phyloP scores from a whole-genome alignment of 1,284 basidiomycete genomes.

The Leccinum subrobustum region DNA sequence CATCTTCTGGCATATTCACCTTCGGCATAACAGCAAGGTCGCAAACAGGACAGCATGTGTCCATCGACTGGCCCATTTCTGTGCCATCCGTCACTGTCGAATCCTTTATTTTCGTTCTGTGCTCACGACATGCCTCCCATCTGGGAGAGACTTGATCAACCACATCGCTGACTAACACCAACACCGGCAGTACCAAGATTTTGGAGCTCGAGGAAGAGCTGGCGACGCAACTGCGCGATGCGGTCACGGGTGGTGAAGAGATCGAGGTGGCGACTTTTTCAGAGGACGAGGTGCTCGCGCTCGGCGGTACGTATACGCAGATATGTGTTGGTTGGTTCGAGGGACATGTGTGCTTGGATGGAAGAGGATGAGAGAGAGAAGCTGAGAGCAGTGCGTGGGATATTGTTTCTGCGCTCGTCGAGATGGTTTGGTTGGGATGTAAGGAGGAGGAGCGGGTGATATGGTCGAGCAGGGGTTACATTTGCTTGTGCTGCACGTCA shows the following conservation, averaged over 20 bases:
- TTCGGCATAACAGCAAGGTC: too few relatives aligned
- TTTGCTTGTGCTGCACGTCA: slow-evolving; percentile 74
- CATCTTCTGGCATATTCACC: too few relatives aligned
- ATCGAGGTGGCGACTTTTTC: slow-evolving; percentile 79
- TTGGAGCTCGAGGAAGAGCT: slow-evolving; percentile 86
- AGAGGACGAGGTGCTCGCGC: slow-evolving; percentile 79
- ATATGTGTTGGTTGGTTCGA: slow-evolving; percentile 69
- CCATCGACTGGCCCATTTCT: too few relatives aligned
- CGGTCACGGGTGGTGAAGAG: slow-evolving; percentile 78
- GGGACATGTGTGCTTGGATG: slow-evolving; percentile 78
- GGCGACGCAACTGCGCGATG: slow-evolving; percentile 74
- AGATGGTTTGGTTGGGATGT: slow-evolving; percentile 85
- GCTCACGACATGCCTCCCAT: too few relatives aligned
- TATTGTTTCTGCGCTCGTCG: slow-evolving; percentile 79
- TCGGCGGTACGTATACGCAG: slow-evolving; percentile 75
- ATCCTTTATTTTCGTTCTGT: too few relatives aligned
- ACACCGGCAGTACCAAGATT: slow-evolving; percentile 58
- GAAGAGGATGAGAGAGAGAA: slow-evolving; percentile 91
- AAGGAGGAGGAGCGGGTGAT: slow-evolving; percentile 84
- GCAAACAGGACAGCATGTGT: too few relatives aligned
- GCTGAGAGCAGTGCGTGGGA: slow-evolving; percentile 83
- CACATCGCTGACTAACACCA: too few relatives aligned
- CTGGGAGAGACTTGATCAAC: too few relatives aligned
- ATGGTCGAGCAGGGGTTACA: slow-evolving; percentile 83
- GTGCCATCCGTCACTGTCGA: too few relatives aligned